Percentiles rank a stretch among this genome's conserved stretches.
Evolutionary conservation across 2,329 filamentous ascomycete species (phyloP).

Genomic region (Exophiala aquamarina): DNA sequence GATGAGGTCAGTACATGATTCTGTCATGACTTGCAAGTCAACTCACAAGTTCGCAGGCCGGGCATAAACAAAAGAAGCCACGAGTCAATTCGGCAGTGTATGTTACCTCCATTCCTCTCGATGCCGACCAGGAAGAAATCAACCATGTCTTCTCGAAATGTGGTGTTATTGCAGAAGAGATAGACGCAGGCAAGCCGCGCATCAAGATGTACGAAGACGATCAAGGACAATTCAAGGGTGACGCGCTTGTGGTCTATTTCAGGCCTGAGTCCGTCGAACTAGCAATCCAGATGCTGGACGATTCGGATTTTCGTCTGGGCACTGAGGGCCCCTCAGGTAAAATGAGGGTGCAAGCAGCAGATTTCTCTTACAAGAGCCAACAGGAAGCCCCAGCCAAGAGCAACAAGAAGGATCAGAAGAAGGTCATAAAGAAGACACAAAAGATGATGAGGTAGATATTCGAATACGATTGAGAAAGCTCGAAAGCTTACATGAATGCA

Average conservation of each 20-base stretch:
- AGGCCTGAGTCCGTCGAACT: conserved; percentile 85
- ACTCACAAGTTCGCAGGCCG: conserved; percentile 30
- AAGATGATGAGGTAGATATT: conserved; percentile 67
- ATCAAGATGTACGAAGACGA: conserved; percentile 91
- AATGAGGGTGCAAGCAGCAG: conserved; percentile 81
- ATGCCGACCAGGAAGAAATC: conserved; percentile 78
- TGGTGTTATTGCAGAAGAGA: conserved; percentile 90
- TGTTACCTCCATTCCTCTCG: conserved; percentile 80
- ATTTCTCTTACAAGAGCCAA: conserved; percentile 87
- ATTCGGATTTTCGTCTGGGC: conserved; percentile 69
- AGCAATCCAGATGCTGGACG: conserved; percentile 54
- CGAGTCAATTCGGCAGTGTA: conserved; percentile 85
- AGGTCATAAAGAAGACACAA: conserved; percentile 87
- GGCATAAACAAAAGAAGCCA: conserved; percentile 38
- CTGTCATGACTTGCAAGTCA: conserved; percentile 40
- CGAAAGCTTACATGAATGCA: conserved; percentile 35
- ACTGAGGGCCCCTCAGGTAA: conserved; percentile 53
- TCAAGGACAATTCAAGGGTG: conserved; percentile 84
- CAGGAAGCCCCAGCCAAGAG: conserved; percentile 61
- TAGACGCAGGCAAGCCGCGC: conserved; percentile 80
- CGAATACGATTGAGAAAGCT: too few species aligned
- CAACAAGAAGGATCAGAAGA: conserved; percentile 70
- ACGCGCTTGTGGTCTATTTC: conserved; percentile 92
- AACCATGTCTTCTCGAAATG: conserved; percentile 82
- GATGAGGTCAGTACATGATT: conserved; percentile 47